Evolutionary conservation across 208 protist species (phyloP), one percentile per base, ranked within the genome.

Genomic region (Leishmania braziliensis): DNA sequence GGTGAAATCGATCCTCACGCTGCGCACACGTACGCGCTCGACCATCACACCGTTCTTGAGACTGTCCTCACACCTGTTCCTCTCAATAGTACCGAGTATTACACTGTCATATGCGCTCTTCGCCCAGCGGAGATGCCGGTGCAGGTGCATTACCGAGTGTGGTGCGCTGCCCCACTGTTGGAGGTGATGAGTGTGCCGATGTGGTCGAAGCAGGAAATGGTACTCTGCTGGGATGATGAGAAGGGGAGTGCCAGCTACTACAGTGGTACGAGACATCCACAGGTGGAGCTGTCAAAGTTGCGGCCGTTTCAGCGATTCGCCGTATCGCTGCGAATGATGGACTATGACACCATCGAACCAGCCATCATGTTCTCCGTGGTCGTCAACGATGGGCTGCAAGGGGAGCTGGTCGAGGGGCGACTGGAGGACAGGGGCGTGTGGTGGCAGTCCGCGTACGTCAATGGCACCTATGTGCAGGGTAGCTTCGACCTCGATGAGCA

Each of bases 331-430:
- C 81, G 80, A 1, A 77, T 97, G 77, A 53, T 77, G 0, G 89
- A 94, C 10, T 91, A 88, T 84, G 90, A 87, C 70, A 86, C 84
- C 77, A 83, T 81, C 78, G 71, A 85, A 56, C 90, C 93, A 3
- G 81, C 92, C 23, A 93, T 98, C 70, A 88, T 94, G 58, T 88
- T 98, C 53, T 90, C 88, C 70, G 86, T 96, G 3, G 50, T 96
- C n/a, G 10, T 54, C 53, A 96, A 90, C 80, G 79, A 83, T 56
- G 80, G 77, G 33, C 88, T 89, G 20, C 51, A 60, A 16, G 95
- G 93, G 10, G 87, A 95, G 63, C 75, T 84, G n/a, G 78, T 96
- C 51, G 69, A 79, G 12, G 95, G 95, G 0, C 75, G 86, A 12
- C 90, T 98, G 43, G 84, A 83, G 23, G 54, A 81, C 5, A 86